Conservation (phyloP, 1,284 basidiomycete genomes). For the Abortiporus biennis region DNA sequence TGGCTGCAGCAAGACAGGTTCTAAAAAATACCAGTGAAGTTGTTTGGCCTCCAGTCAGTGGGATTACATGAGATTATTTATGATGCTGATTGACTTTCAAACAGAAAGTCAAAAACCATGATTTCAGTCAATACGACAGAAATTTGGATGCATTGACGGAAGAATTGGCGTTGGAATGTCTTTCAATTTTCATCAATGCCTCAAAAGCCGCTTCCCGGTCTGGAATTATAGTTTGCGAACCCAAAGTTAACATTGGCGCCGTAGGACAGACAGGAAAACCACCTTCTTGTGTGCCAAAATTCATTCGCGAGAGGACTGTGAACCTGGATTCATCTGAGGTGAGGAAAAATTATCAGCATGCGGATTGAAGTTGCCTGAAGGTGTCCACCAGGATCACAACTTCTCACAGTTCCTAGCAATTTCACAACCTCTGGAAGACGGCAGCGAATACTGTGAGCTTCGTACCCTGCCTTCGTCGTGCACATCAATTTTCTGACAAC, state of each 20-base stretch:
- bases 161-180: slow-evolving; percentile 55
- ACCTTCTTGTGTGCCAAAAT: slow-evolving; percentile 1
- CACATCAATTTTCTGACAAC: no score
- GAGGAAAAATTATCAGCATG: no score
- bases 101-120: slow-evolving; percentile 42
- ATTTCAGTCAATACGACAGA: slow-evolving; percentile 54
- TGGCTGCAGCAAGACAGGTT: slow-evolving; percentile 6
- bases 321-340: slow-evolving; percentile 2
- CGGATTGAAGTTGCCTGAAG: no score
- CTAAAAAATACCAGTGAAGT: slow-evolving; percentile 8
- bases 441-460: slow-evolving; percentile 12
- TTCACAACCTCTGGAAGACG: slow-evolving; percentile 17
- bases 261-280: neutral
- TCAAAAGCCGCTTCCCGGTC: slow-evolving; percentile 59
- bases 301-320: slow-evolving; percentile 10
- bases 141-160: slow-evolving; percentile 64
- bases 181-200: slow-evolving; percentile 55
- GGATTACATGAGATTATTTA: no score
- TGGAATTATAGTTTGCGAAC: slow-evolving; percentile 30
- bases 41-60: slow-evolving; percentile 13
- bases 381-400: slow-evolving; percentile 18
- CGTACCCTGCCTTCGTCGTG: no score
- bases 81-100: slow-evolving; percentile 14
- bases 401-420: slow-evolving; percentile 21
- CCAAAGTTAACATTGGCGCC: neutral